A percentile compares a stretch with the other conserved stretches of the same genome.
Evolutionary conservation across 805 yeast species (phyloP).

Genomic region (Jamesozyma piceae): DNA sequence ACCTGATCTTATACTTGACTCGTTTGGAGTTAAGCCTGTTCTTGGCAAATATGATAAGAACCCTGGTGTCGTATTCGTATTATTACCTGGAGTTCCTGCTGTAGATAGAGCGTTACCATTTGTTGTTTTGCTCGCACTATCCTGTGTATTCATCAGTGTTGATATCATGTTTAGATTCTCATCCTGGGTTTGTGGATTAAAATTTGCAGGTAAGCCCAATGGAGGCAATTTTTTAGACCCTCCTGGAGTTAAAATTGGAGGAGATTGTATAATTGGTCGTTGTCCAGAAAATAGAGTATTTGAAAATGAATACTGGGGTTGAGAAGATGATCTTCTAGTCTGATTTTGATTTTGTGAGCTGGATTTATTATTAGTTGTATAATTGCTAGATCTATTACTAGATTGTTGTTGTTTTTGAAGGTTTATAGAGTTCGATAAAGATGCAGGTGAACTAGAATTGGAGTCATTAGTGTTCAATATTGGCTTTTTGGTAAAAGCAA

Average conservation of each 20-base stretch:
- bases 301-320: not conserved
- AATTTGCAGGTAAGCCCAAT: conserved; percentile 15
- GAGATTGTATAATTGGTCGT: conserved; percentile 23
- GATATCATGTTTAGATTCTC: not conserved
- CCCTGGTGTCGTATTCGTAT: conserved; percentile 3
- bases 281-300: conserved; percentile 5
- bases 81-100: not conserved
- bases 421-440: not conserved
- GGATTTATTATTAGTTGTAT: not conserved
- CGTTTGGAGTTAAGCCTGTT: conserved; percentile 69
- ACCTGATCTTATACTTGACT: conserved; percentile 61
- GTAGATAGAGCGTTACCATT: not conserved
- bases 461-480: not conserved
- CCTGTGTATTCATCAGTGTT: not conserved
- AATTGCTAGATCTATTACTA: not conserved
- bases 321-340: not conserved
- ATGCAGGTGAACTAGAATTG: not conserved
- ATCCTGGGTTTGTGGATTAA: not conserved
- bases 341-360: not conserved
- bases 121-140: not conserved
- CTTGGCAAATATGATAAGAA: conserved; percentile 21
- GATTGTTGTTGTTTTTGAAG: not conserved
- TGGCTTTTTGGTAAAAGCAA: conserved; percentile 46
- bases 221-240: conserved; percentile 48
- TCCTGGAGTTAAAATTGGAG: conserved; percentile 49